phyloP scores from a whole-genome alignment of 139 green algal species.

The Picochlorum costavermella region DNA sequence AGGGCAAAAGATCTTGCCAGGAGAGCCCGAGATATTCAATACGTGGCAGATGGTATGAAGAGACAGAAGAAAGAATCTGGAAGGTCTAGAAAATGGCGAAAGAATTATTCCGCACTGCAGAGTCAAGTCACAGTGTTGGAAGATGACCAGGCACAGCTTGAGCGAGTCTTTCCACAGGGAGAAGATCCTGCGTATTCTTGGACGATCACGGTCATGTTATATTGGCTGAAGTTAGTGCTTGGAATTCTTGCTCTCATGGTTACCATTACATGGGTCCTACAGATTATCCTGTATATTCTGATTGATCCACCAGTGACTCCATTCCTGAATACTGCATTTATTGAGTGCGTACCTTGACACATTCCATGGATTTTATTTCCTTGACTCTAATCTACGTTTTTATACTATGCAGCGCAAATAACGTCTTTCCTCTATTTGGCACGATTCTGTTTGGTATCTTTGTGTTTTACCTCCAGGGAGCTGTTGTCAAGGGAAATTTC shows the following conservation, averaged over 20 bases:
- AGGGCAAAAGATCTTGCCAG: conserved; percentile 60
- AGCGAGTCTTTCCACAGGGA: conserved; percentile 79
- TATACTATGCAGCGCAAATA: conserved; percentile 30
- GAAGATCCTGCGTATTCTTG: conserved; percentile 71
- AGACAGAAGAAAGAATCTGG: conserved; percentile 53
- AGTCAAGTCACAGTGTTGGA: conserved; percentile 77
- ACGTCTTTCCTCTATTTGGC: conserved; percentile 84
- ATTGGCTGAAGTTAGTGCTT: conserved; percentile 58
- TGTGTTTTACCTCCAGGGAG: conserved; percentile 75
- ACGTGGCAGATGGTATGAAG: conserved; percentile 43
- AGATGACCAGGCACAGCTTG: conserved; percentile 77
- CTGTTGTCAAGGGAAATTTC: conserved; percentile 83
- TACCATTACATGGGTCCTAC: conserved; percentile 78
- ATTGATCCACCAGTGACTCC: conserved; percentile 62
- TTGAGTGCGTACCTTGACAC: conserved; percentile 20
- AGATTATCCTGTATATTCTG: conserved; percentile 92
- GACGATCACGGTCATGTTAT: conserved; percentile 69
- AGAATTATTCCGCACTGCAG: conserved; percentile 61
- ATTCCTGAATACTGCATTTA: conserved; percentile 88
- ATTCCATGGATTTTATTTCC: neutral
- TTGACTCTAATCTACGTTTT: neutral
- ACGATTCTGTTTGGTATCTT: conserved; percentile 78
- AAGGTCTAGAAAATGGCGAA: conserved; percentile 56
- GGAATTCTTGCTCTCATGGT: conserved; percentile 63
- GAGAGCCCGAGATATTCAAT: conserved; percentile 61